These are phyloP conservation scores for Tylopilus sp. DNA, from an alignment of 768 basidiomycete species.

Conservation along the genomic window DNA sequence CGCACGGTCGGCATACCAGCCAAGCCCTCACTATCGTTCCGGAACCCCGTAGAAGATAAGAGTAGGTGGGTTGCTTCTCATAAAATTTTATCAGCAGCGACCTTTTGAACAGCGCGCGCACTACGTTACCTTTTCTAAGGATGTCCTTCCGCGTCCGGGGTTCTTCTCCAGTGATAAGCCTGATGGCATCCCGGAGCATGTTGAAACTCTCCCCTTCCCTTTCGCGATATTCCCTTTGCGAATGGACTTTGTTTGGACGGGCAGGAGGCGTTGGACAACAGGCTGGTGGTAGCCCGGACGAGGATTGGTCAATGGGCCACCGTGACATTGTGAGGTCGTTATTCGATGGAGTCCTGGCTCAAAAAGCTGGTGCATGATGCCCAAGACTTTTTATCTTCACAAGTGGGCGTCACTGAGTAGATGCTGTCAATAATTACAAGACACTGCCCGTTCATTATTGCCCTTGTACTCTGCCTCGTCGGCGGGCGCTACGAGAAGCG, in stretches of 20 bases:
- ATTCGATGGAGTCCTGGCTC: neutral
- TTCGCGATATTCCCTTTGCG: conserved; percentile 23
- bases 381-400: too few species aligned
- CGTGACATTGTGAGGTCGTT: conserved; percentile 1
- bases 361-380: too few species aligned
- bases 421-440: too few species aligned
- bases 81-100: neutral
- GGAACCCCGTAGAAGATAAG: neutral
- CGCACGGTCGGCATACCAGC: neutral
- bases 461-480: too few species aligned
- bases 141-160: conserved; percentile 17
- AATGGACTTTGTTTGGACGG: conserved; percentile 10
- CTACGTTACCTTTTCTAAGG: conserved; percentile 14
- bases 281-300: neutral
- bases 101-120: neutral
- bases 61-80: conserved; percentile 11
- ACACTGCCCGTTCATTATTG: too few species aligned
- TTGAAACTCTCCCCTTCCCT: conserved; percentile 19
- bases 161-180: conserved; percentile 9
- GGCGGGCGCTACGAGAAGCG: too few species aligned
- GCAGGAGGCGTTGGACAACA: neutral
- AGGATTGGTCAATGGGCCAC: neutral
- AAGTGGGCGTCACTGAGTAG: too few species aligned
- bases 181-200: conserved; percentile 15
- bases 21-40: neutral